Percentiles rank a stretch among this genome's conserved stretches.
phyloP scores from a whole-genome alignment of 768 basidiomycete species.

The Mrakia gelida region DNA sequence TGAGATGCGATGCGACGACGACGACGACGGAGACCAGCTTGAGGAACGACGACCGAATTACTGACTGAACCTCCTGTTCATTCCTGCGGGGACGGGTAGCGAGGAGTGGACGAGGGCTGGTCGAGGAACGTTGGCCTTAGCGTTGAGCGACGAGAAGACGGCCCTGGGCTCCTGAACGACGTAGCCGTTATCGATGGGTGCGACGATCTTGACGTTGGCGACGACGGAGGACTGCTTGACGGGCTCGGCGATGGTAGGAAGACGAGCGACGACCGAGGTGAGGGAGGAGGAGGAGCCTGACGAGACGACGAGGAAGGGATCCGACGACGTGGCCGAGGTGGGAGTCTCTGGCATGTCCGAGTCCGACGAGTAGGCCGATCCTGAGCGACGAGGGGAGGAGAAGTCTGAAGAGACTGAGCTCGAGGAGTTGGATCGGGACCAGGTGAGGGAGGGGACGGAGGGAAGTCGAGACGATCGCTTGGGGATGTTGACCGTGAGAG shows the following conservation, averaged over 20 bases:
- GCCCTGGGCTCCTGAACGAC: constrained; percentile 29
- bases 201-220: background rate
- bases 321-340: constrained; percentile 1
- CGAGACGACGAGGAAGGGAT: constrained; percentile 10
- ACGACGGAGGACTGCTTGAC: background rate
- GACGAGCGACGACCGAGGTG: too few relatives aligned
- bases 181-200: constrained; percentile 12
- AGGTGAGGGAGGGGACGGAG: background rate
- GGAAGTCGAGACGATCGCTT: background rate
- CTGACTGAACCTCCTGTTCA: constrained; percentile 20
- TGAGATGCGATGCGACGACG: background rate
- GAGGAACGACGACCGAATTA: background rate
- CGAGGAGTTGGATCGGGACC: constrained; percentile 22
- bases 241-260: constrained; percentile 9
- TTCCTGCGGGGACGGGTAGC: background rate
- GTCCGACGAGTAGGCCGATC: constrained; percentile 24
- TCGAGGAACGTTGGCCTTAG: background rate
- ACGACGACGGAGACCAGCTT: too few relatives aligned
- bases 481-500: background rate
- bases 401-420: constrained; percentile 20
- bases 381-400: constrained; percentile 25
- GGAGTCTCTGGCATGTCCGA: constrained; percentile 32
- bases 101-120: background rate
- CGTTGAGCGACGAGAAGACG: constrained; percentile 20
- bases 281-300: background rate